phyloP scores from a whole-genome alignment of 75 land plant species.

The Ceratopteris richardii region DNA sequence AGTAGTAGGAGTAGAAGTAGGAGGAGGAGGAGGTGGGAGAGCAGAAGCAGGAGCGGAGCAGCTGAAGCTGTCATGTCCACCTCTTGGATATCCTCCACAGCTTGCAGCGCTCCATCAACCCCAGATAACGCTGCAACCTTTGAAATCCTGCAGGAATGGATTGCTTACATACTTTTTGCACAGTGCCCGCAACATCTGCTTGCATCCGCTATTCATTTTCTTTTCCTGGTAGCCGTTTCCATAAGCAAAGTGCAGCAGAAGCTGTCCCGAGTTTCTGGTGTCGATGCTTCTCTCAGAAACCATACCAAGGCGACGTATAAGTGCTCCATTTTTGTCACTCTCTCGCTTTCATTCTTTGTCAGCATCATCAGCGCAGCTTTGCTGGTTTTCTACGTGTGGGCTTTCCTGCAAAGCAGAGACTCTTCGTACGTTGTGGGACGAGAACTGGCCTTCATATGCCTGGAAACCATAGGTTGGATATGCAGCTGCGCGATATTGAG shows the following conservation, averaged over 20 bases:
- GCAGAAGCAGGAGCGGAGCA: too few relatives aligned
- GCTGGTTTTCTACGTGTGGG: conserved; percentile 27
- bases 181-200: neutral
- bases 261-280: neutral
- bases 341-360: conserved; percentile 28
- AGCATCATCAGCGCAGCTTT: conserved; percentile 20
- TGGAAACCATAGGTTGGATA: conserved; percentile 44
- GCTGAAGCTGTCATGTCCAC: too few relatives aligned
- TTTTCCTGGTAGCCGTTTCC: neutral
- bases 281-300: too few relatives aligned
- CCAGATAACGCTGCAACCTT: neutral
- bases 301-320: conserved; percentile 2
- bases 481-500: conserved; percentile 35
- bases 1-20: too few relatives aligned
- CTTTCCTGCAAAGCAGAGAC: conserved; percentile 1
- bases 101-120: neutral
- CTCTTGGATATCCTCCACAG: neutral
- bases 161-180: neutral
- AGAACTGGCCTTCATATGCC: conserved; percentile 38
- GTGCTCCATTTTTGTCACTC: conserved; percentile 28
- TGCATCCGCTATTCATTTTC: neutral
- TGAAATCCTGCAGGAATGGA: neutral
- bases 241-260: neutral
- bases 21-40: too few relatives aligned
- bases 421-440: conserved; percentile 7